Percentiles rank a stretch among this genome's conserved stretches.
phyloP scores from a whole-genome alignment of 148 eudicot species.

The Dysphania ambrosioides region DNA sequence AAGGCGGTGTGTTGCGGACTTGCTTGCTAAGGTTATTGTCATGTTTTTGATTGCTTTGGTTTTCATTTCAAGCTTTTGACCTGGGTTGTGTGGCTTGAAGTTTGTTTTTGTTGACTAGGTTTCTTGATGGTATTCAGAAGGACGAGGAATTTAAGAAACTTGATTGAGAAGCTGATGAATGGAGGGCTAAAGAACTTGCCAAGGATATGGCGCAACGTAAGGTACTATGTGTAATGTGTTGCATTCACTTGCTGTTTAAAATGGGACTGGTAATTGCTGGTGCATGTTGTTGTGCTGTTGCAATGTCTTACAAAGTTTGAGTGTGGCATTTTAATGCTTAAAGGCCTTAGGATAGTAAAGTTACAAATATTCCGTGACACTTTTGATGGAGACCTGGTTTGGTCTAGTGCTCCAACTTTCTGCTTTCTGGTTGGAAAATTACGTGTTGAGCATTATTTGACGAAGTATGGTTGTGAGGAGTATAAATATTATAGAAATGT shows the following conservation, averaged over 20 bases:
- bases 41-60: conserved; percentile 11
- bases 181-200: conserved; percentile 94
- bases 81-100: background rate
- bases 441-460: background rate
- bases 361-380: background rate
- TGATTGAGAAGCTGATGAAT: conserved; percentile 93
- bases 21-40: conserved; percentile 53
- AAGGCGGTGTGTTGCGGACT: conserved; percentile 67
- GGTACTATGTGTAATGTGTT: conserved; percentile 50
- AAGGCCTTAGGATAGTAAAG: background rate
- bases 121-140: conserved; percentile 40
- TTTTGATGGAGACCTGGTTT: background rate
- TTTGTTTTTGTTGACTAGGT: background rate
- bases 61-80: background rate
- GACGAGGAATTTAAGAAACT: conserved; percentile 57
- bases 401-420: background rate
- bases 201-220: conserved; percentile 77
- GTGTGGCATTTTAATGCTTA: background rate
- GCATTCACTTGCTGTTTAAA: background rate
- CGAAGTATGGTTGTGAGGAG: background rate
- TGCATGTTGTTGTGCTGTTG: background rate
- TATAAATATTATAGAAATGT: no score
- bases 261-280: conserved; percentile 4
- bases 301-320: no score
- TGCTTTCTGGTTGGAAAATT: background rate